Conservation (phyloP, 139 green algal genomes). For the Raphidocelis subcapitata region DNA sequence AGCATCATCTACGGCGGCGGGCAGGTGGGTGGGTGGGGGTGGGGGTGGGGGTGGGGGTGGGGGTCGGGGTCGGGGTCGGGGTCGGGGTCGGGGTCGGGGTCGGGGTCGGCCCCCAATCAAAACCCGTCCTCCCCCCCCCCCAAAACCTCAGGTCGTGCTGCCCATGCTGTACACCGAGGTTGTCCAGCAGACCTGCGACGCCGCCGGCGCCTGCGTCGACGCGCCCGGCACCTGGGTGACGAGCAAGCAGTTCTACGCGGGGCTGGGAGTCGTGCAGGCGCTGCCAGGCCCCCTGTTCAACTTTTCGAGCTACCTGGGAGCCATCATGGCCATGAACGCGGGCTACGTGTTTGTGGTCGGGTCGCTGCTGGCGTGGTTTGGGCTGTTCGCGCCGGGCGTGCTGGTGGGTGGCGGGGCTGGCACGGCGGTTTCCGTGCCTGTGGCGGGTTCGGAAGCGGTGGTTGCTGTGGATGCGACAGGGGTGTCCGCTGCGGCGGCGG, state of each 20-base stretch:
- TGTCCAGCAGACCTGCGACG: conserved; percentile 52
- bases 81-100: too few species aligned
- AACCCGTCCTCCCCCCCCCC: too few species aligned
- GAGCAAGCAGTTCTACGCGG: conserved; percentile 82
- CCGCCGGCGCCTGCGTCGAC: conserved; percentile 20
- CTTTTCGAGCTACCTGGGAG: conserved; percentile 92
- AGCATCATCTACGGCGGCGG: conserved; percentile 94
- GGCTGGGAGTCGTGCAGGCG: conserved; percentile 67
- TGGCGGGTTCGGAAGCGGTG: too few species aligned
- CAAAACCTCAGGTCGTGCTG: conserved; percentile 76
- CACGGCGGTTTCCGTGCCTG: too few species aligned
- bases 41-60: too few species aligned
- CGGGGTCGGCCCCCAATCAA: too few species aligned
- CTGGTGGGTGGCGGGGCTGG: conserved; percentile 65
- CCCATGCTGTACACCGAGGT: conserved; percentile 85
- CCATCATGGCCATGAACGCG: conserved; percentile 73
- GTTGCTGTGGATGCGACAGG: too few species aligned
- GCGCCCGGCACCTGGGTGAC: conserved; percentile 75
- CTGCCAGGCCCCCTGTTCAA: conserved; percentile 97
- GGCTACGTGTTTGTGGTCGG: conserved; percentile 58
- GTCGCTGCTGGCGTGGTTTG: conserved; percentile 78
- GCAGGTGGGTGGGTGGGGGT: conserved; percentile 43
- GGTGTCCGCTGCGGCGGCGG: too few species aligned
- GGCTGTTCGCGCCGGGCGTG: conserved; percentile 88
- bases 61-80: too few species aligned